A percentile compares a stretch with the other conserved stretches of the same genome.
phyloP scores from a whole-genome alignment of 2,329 filamentous ascomycete genomes.

The Aspergillus puulaauensis region DNA sequence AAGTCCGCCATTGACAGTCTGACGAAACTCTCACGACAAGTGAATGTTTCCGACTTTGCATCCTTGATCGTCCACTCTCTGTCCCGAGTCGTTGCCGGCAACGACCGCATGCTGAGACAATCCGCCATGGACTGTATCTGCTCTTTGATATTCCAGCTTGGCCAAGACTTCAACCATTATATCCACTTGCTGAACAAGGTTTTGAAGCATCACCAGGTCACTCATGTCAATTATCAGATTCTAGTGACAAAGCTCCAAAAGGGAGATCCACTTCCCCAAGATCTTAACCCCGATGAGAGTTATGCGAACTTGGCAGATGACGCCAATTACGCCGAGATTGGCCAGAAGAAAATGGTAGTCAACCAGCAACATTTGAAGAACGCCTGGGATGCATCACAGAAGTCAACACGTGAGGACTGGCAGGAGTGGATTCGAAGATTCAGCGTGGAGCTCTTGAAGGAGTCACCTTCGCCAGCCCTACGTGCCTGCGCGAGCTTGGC shows the following conservation, averaged over 20 bases:
- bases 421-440: constrained; percentile 98
- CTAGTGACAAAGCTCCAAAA: constrained; percentile 91
- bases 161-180: constrained; percentile 93
- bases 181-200: constrained; percentile 90
- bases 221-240: constrained; percentile 87
- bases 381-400: constrained; percentile 95
- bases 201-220: constrained; percentile 74
- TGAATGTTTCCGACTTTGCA: constrained; percentile 96
- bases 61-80: constrained; percentile 95
- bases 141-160: constrained; percentile 91
- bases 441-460: constrained; percentile 89
- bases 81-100: constrained; percentile 73
- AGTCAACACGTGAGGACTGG: constrained; percentile 98
- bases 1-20: constrained; percentile 93
- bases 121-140: constrained; percentile 92
- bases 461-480: constrained; percentile 93
- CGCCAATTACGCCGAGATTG: constrained; percentile 75
- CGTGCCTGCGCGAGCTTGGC: constrained; percentile 89
- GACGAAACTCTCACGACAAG: constrained; percentile 88
- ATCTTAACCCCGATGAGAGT: constrained; percentile 81
- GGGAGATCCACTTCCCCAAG: constrained; percentile 90
- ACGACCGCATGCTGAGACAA: constrained; percentile 70
- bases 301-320: constrained; percentile 80
- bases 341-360: constrained; percentile 91
- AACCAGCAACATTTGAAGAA: constrained; percentile 97